Evolutionary conservation across 2,329 filamentous ascomycete species (phyloP).

Genomic region (Neurospora sp.): DNA sequence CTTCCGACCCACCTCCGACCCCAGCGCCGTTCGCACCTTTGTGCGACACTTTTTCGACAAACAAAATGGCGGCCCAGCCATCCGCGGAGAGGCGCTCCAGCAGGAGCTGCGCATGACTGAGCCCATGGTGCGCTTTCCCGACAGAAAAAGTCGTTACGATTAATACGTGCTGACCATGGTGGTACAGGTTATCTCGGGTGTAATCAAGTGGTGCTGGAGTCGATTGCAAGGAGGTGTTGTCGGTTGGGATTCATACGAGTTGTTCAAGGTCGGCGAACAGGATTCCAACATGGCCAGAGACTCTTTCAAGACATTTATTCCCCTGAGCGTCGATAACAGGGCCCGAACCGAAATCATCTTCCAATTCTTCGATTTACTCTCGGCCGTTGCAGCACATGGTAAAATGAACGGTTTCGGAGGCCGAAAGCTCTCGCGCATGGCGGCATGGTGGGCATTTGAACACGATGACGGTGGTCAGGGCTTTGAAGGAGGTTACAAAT

Average conservation of each 20-base stretch:
- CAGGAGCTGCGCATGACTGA: constrained; percentile 90
- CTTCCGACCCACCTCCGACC: constrained; percentile 87
- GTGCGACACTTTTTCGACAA: constrained; percentile 85
- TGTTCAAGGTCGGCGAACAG: constrained; percentile 89
- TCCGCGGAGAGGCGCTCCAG: constrained; percentile 60
- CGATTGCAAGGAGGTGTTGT: constrained; percentile 84
- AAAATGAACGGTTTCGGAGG: constrained; percentile 91
- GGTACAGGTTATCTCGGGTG: constrained; percentile 74
- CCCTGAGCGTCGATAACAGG: constrained; percentile 81
- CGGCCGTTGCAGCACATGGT: constrained; percentile 83
- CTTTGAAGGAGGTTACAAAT: constrained; percentile 88
- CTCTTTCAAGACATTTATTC: constrained; percentile 94
- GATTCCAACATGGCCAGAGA: constrained; percentile 88
- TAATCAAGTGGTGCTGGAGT: constrained; percentile 98
- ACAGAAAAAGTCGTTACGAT: constrained; percentile 7
- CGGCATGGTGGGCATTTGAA: constrained; percentile 98
- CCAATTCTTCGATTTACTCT: constrained; percentile 89
- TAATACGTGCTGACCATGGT: constrained; percentile 17
- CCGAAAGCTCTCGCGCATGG: constrained; percentile 86
- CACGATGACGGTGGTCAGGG: constrained; percentile 78
- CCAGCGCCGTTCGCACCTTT: constrained; percentile 84
- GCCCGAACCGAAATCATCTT: constrained; percentile 83
- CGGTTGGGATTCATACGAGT: constrained; percentile 92
- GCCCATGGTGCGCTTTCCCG: constrained; percentile 62
- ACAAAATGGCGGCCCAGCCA: constrained; percentile 50